These are phyloP conservation scores for Recurvomyces mirabilis DNA, from an alignment of 495 filamentous ascomycete species.

Conservation along the genomic window DNA sequence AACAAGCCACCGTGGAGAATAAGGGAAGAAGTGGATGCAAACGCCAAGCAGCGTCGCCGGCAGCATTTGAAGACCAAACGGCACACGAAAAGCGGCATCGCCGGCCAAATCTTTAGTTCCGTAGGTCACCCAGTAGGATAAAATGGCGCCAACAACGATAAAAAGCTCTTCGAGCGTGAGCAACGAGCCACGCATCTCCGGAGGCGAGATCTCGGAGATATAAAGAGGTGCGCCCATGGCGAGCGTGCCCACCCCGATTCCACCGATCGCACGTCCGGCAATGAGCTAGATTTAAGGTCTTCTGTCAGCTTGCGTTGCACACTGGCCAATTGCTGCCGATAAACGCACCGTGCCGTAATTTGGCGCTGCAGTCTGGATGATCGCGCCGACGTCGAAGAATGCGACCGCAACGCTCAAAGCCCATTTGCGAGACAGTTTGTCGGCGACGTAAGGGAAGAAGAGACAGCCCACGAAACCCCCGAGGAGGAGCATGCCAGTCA, in stretches of 20 bases:
- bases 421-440: no score
- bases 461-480: no score
- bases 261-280: conserved; percentile 25
- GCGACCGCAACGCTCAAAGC: no score
- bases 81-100: conserved; percentile 24
- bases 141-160: conserved; percentile 25
- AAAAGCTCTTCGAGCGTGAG: conserved; percentile 24
- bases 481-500: no score
- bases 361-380: no score
- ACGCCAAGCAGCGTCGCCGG: conserved; percentile 22
- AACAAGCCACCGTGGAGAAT: conserved; percentile 25
- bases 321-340: no score
- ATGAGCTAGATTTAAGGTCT: no score
- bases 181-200: conserved; percentile 25
- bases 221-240: conserved; percentile 27
- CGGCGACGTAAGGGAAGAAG: no score
- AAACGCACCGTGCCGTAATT: no score
- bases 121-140: conserved; percentile 28
- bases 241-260: conserved; percentile 29
- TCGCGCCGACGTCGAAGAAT: no score
- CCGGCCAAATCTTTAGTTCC: conserved; percentile 20
- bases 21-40: conserved; percentile 23
- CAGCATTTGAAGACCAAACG: conserved; percentile 25
- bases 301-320: no score
- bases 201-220: conserved; percentile 27